A percentile compares a stretch with the other conserved stretches of the same genome.
Evolutionary conservation across 495 filamentous ascomycete species (phyloP).

Genomic region (Podospora tetraspora): DNA sequence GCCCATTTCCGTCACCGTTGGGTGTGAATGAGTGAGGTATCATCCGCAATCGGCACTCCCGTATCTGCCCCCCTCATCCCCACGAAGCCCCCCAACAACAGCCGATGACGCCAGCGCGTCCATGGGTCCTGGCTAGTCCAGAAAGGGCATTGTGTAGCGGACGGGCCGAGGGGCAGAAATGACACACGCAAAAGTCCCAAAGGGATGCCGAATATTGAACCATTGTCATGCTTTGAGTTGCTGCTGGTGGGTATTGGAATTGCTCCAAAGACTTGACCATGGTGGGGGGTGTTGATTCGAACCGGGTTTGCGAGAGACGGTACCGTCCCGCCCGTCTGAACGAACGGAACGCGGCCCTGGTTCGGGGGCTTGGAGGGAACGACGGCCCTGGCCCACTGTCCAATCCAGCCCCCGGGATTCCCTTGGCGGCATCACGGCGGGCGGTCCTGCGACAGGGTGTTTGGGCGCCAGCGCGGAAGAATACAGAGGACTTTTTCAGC

Average conservation of each 20-base stretch:
- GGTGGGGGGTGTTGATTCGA: neutral
- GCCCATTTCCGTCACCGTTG: neutral
- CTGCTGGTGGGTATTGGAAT: neutral
- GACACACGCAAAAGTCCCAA: neutral
- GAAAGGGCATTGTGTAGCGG: neutral
- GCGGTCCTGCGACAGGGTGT: neutral
- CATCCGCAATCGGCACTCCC: neutral
- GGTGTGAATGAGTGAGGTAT: neutral
- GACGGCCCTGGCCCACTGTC: slow-evolving; percentile 9
- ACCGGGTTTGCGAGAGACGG: neutral
- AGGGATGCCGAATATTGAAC: neutral
- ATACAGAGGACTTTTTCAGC: neutral
- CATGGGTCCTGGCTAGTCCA: neutral
- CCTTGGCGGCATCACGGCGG: neutral
- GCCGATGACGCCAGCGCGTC: neutral
- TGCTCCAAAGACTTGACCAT: neutral
- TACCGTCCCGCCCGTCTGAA: neutral
- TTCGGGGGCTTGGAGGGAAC: neutral
- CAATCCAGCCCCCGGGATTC: slow-evolving; percentile 7
- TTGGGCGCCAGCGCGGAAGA: neutral
- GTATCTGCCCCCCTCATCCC: neutral
- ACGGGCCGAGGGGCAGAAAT: neutral
- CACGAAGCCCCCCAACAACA: neutral
- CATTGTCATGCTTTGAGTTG: neutral
- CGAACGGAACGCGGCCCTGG: neutral